Base-by-base conservation (phyloP, 176 grass and related monocot genomes). In the Eremochloa ophiuroides region DNA sequence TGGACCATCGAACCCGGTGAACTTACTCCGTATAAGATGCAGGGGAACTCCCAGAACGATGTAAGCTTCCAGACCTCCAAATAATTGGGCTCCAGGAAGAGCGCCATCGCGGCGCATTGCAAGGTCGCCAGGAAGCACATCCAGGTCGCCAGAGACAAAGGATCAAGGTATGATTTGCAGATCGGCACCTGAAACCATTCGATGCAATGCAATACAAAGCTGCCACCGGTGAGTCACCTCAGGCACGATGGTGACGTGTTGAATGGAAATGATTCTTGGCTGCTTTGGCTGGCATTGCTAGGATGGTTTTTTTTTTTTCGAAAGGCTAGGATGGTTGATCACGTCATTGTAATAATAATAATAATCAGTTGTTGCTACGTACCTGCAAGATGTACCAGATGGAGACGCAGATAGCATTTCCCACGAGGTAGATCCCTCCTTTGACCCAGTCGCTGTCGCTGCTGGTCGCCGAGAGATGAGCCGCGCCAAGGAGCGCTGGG, bases 51-150 rank as follows among this genome's bases (percentile, higher is more conserved):
- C 77, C 83, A 76, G 34, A 83, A 25, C 1, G 93, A 92, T 17
- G 46, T 39, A 18, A 95, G 86, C 80, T 78, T 95, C 93, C 87
- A 92, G 13, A 77, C 77, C 20, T 73, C 48, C 0, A 75, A 10
- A 70, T 78, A 87, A 51, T 85, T 83, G 12, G 74, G 70, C 71
- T 87, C 84, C 17, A 95, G 75, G 58, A 87, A 87, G 46, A 87
- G 87, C 8, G 90, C 86, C 47, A 83, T 20, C 10, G 56, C 72
- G 14, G 74, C 82, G 12, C 87, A 89, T 34, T 92, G 89, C 69
- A 90, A 72, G 48, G 93, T 89, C n/a, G 93, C 80, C 16, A 94
- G 18, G 65, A 91, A 73, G 93, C 89, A 88, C 87, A 95, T 87
- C 89, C 84, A 95, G 10, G 90, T 87, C 8, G 89, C 75, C 66